Base-by-base conservation (phyloP, 345 rosid species). In the Acer campestre region DNA sequence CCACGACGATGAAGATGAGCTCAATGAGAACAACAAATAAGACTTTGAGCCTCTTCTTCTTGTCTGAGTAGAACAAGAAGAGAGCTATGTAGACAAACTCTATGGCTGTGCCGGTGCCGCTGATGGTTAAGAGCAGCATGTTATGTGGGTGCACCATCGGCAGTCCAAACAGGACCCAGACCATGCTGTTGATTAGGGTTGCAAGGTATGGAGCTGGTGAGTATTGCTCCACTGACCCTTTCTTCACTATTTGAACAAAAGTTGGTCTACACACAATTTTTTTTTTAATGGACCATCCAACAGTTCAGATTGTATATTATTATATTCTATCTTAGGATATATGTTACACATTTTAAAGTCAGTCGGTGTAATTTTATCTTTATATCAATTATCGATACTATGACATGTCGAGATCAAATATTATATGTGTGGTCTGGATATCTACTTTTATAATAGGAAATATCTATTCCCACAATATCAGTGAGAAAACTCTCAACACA, bases 151-250 rank as follows among this genome's bases (percentile, higher is more conserved):
- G 92, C 62, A 95, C 96, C 79, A 78, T 55, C 6, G 99, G 99
- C 8, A 93, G 87, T 0, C 99, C 99, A n/a, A 93, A 95, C 67
- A 95, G 63, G 10, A 90, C 88, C 99, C 99, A 95, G 14, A 88
- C 81, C 88, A 88, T 42, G 85, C 98, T 92, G 85, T 95, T 95
- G 77, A 89, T 81, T 14, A 93, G 77, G 38, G 97, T 87, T n/a
- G 96, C 96, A 2, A 95, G 75, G 78, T 95, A 95, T 18, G 99
- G 99, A 7, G 51, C 79, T 11, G 94, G 79, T 22, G 97, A 93
- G 85, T 84, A 95, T 27, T 90, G 94, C 81, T 92, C 97, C 80
- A 93, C 97, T 22, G 93, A 78, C 16, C 87, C 86, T 71, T 84
- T 92, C 82, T 88, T 93, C 84, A 91, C 87, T 80, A 95, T 93